A percentile compares a stretch with the other conserved stretches of the same genome.
Conservation (phyloP, 1,284 basidiomycete genomes). For the Malassezia sp. region DNA sequence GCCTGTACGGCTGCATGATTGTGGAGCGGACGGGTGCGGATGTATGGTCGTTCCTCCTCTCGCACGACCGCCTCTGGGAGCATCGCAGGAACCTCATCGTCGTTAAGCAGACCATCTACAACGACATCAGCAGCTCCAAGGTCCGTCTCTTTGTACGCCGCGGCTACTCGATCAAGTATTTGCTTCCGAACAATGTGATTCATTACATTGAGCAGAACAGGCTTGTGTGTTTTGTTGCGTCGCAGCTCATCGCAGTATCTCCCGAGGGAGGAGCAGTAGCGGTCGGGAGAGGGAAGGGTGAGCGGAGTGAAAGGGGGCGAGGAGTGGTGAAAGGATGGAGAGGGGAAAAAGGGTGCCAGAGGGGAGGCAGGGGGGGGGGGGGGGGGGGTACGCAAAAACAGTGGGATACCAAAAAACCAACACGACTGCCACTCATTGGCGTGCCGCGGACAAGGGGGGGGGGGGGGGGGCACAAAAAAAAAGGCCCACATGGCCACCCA, state of each 20-base stretch:
- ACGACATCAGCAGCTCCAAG: conserved; percentile 68
- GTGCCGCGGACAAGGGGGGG: too few relatives aligned
- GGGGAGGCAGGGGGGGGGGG: not conserved
- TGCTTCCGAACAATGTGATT: conserved; percentile 80
- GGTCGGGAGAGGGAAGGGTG: not conserved
- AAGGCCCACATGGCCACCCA: too few relatives aligned
- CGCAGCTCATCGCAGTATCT: too few relatives aligned
- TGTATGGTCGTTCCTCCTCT: conserved; percentile 57
- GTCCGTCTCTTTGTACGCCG: conserved; percentile 68
- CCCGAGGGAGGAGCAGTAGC: not conserved
- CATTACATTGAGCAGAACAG: conserved; percentile 81
- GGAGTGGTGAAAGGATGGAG: not conserved
- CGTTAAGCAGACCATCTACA: conserved; percentile 79
- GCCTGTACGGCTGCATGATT: conserved; percentile 84
- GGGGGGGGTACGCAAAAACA: not conserved
- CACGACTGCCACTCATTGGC: too few relatives aligned
- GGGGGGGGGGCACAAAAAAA: too few relatives aligned
- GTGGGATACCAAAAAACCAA: not conserved
- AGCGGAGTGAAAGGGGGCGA: not conserved
- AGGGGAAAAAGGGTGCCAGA: too few relatives aligned
- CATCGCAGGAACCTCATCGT: conserved; percentile 74
- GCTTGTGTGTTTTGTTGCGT: too few relatives aligned
- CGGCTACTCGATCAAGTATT: conserved; percentile 83
- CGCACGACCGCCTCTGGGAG: conserved; percentile 53
- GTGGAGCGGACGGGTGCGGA: conserved; percentile 89